A percentile compares a stretch with the other conserved stretches of the same genome.
phyloP scores from a whole-genome alignment of 2,329 filamentous ascomycete genomes.

The Microthyrium microscopicum region DNA sequence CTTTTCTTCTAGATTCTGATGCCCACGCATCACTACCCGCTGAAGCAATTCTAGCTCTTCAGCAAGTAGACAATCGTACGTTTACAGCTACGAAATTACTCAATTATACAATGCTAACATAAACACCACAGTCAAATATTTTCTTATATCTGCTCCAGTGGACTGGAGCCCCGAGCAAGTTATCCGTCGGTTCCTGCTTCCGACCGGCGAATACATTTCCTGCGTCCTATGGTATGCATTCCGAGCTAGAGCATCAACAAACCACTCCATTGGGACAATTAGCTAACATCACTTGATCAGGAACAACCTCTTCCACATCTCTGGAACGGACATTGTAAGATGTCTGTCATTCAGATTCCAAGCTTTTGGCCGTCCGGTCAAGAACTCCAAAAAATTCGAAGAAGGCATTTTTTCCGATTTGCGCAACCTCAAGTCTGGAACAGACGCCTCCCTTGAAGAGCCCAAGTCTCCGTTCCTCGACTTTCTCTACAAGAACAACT shows the following conservation, averaged over 20 bases:
- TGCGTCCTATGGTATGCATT: constrained; percentile 69
- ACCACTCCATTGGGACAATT: neutral
- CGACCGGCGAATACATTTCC: constrained; percentile 96
- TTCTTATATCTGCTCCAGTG: constrained; percentile 94
- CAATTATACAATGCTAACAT: neutral
- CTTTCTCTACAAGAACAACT: constrained; percentile 99
- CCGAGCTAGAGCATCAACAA: neutral
- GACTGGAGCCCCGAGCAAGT: constrained; percentile 97
- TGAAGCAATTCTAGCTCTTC: constrained; percentile 89
- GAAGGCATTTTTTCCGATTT: constrained; percentile 98
- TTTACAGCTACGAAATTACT: constrained; percentile 15
- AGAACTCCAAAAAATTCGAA: constrained; percentile 99
- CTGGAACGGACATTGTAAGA: constrained; percentile 94
- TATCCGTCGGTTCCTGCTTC: constrained; percentile 85
- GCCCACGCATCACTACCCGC: constrained; percentile 91
- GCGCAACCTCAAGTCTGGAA: constrained; percentile 94
- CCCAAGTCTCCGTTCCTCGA: constrained; percentile 97
- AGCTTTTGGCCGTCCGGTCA: constrained; percentile 92
- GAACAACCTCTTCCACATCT: constrained; percentile 99
- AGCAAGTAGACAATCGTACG: constrained; percentile 96
- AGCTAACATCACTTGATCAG: constrained; percentile 22
- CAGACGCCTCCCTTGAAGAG: constrained; percentile 94
- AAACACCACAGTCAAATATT: constrained; percentile 70
- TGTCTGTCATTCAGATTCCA: constrained; percentile 97
- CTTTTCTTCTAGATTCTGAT: constrained; percentile 94